Base-by-base conservation (phyloP, 2,329 filamentous ascomycete genomes). In the Meredithiella fracta region DNA sequence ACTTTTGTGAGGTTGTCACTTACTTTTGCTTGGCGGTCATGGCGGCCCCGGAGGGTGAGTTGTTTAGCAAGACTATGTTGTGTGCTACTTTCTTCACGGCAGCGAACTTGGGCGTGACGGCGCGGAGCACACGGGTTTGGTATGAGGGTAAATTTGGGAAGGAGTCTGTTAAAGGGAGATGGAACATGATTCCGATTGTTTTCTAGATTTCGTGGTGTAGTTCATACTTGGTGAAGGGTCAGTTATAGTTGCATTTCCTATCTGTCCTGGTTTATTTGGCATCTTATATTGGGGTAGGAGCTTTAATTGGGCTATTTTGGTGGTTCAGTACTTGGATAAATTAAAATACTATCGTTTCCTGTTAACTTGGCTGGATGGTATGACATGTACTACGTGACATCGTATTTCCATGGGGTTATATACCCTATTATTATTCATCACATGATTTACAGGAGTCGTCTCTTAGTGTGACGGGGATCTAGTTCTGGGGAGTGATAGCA, bases 1-100 rank as follows among this genome's bases (percentile, higher is more conserved):
- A 97, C 68, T 85, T 85, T 2, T 87, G 84, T 64, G 92, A 97
- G 70, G 90, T 86, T 65, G 66, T 85, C 42, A 79, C 96, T 58
- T 97, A 98, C 66, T 65, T 89, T 20, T 77, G 83, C n/a, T 69
- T 98, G 61, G 78, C 87, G 2, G 69, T 92, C 49, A 67, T 85
- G 40, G 81, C 83, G 29, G 88, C 90, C 1, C 89, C 90, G 0
- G 63, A 69, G 6, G 84, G 81, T 9, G 68, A 72, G 31, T 60
- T 77, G 56, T 66, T 87, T 58, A 96, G 95, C 67, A 77, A 72
- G 65, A 91, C 90, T 0, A 67, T 96, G 47, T 64, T 85, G 37
- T 79, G 79, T 56, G 86, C 79, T 4, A 64, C 86, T 42, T 62
- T 80, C 3, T 94, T 97, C 65, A 86, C 94, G 29, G 72, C 72